Base-by-base conservation (phyloP, 306 rosid species). In the Begonia loranthoides region DNA sequence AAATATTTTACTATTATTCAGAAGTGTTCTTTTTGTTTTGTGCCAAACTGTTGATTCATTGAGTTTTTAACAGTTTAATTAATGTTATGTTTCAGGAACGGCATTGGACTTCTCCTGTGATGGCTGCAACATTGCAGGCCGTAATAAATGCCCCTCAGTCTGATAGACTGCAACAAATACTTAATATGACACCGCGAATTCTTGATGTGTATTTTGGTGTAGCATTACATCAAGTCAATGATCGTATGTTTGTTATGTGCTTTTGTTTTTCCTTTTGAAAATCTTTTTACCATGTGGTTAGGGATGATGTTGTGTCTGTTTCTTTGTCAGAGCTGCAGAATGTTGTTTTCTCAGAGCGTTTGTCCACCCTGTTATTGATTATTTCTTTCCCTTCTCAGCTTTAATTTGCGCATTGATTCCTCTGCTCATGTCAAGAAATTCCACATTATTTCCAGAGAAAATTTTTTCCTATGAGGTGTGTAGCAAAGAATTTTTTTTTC, bases 341-440 rank as follows among this genome's bases (percentile, higher is more conserved):
- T 1, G 49, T 76, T 57, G 54, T 57, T 9, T 28, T 28, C 36
- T 28, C 36, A n/a, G n/a, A n/a, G n/a, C n/a, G n/a, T n/a, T n/a
- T n/a, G n/a, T n/a, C n/a, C n/a, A 57, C 61, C 57, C 43, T 53
- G 45, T 48, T 12, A 51, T 52, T 41, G 60, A 24, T 51, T 28
- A 61, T 58, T 53, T 22, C 49, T 57, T 50, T 53, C 41, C 62
- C 52, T 67, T 74, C 69, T 60, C 95, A 90, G 97, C 97, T 68
- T 79, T 85, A 77, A 70, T 85, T 45, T 85, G 97, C 75, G 94
- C 97, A 21, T 80, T 82, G 81, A 66, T 90, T 66, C 94, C 95
- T 47, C 71, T 82, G 56, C 94, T 90, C 47, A 72, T 90, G 97
- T 76, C 95, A 70, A 82, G 94, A 75, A 78, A 61, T 68, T 71